Evolutionary conservation across 208 protist species (phyloP).

Genomic region (Angomonas ambiguus): DNA sequence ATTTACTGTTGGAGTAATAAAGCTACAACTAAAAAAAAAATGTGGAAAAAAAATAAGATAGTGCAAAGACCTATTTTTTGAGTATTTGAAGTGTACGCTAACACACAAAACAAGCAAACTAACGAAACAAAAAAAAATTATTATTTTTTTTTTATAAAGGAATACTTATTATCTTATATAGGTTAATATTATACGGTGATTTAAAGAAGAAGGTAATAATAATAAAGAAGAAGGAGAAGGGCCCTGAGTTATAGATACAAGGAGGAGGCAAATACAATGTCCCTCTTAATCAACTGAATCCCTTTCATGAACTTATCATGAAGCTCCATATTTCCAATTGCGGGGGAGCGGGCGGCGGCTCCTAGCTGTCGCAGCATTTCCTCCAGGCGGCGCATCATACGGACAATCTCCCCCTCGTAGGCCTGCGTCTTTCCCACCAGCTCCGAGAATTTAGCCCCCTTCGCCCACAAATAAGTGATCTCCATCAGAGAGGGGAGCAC

Average conservation of each 20-base stretch:
- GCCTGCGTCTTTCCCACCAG: constrained; percentile 96
- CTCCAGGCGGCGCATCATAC: constrained; percentile 97
- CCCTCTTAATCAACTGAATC: constrained; percentile 96
- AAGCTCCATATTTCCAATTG: constrained; percentile 98
- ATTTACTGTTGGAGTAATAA: neutral
- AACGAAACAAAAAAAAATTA: constrained; percentile 13
- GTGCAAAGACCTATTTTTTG: constrained; percentile 9
- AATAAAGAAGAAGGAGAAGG: neutral
- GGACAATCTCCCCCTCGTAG: constrained; percentile 98
- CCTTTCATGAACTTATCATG: constrained; percentile 98
- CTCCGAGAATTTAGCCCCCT: constrained; percentile 97
- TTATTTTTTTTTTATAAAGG: constrained; percentile 6
- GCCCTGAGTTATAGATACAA: constrained; percentile 88
- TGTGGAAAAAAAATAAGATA: constrained; percentile 12
- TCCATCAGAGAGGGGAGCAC: constrained; percentile 97
- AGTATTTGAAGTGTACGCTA: constrained; percentile 5
- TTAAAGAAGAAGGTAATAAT: neutral
- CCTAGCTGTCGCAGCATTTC: constrained; percentile 98
- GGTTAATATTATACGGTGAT: neutral
- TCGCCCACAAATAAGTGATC: constrained; percentile 95
- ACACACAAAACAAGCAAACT: constrained; percentile 8
- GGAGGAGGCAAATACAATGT: constrained; percentile 99
- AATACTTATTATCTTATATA: too few species aligned
- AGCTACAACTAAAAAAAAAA: neutral
- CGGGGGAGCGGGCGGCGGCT: constrained; percentile 95